Conservation (phyloP, 257 asterid species). For the Osmanthus fragrans region DNA sequence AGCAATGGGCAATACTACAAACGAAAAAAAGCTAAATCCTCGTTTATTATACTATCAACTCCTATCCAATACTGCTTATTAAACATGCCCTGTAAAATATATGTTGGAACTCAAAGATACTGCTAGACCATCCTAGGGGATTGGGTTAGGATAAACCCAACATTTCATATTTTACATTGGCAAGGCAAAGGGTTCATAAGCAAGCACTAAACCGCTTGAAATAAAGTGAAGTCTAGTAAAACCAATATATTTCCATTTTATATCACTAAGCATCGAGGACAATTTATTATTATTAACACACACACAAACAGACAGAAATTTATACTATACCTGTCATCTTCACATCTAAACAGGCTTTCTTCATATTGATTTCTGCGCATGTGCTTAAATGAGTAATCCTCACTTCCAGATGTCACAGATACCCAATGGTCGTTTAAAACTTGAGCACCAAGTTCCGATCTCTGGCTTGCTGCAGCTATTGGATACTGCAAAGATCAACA, state of each 20-base stretch:
- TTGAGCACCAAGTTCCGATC: slow-evolving; percentile 61
- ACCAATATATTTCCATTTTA: slow-evolving; percentile 9
- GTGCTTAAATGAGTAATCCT: slow-evolving; percentile 50
- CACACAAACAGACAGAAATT: not conserved
- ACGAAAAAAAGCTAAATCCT: not conserved
- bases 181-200: not conserved
- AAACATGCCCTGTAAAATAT: not conserved
- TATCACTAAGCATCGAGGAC: not conserved
- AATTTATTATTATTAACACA: not conserved
- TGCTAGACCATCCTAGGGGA: not conserved
- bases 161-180: not conserved
- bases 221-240: not conserved
- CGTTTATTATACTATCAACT: not conserved
- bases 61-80: not conserved
- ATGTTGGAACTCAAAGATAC: not conserved
- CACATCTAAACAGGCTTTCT: slow-evolving; percentile 45
- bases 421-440: slow-evolving; percentile 95
- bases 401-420: slow-evolving; percentile 98
- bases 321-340: slow-evolving; percentile 64
- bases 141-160: not conserved
- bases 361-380: slow-evolving; percentile 51
- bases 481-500: slow-evolving; percentile 58
- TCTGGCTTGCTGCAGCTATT: slow-evolving; percentile 70
- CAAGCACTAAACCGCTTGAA: not conserved
- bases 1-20: not conserved